Evolutionary conservation across 31 red algal species (phyloP), one percentile per base, ranked within the genome.

Genomic region (Pterothamnion heteromorphum): DNA sequence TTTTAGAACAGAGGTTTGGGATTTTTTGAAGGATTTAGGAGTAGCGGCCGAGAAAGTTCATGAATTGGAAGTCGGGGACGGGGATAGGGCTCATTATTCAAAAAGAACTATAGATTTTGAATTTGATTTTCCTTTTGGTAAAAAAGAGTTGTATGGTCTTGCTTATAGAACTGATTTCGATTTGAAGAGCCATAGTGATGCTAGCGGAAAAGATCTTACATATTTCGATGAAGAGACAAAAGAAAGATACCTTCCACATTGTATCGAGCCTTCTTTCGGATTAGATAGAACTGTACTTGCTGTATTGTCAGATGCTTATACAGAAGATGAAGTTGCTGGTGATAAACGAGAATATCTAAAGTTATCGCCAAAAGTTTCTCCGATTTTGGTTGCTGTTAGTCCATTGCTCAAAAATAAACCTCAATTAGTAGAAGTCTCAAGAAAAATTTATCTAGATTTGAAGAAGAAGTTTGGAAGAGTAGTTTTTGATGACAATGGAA

Each of bases 221-320:
- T 94, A 93, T 18, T 1, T 1, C 1, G 97, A 97, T 37, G 92
- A 93, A 27, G 96, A 94, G 57, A 92, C 92, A 31, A 83, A 94
- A 33, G 91, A 91, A 18, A 84, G 90, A 43, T 97, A 95, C 82
- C 96, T 95, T 87, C 98, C 98, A 74, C 92, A 87, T 35, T 96
- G 97, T 26, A 97, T 99, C 41, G 98, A 99, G 92, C 98, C 98
- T 14, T 95, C 92, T 36, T 99, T 99, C 57, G 98, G 98, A 1
- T 92, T 99, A 33, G 98, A 95, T 34, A 93, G 98, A 24, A 35
- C 97, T 20, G 72, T 99, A 64, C 95, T 94, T 36, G 96, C 95
- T 74, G 76, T 99, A 44, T 96, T 93, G 90, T 95, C 96, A 89
- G 95, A 97, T 88, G 82, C 88, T 28, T 99, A 95, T 90, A 96